Conservation (phyloP, 176 grass and related monocot genomes). For the Echinochloa phyllopogon region DNA sequence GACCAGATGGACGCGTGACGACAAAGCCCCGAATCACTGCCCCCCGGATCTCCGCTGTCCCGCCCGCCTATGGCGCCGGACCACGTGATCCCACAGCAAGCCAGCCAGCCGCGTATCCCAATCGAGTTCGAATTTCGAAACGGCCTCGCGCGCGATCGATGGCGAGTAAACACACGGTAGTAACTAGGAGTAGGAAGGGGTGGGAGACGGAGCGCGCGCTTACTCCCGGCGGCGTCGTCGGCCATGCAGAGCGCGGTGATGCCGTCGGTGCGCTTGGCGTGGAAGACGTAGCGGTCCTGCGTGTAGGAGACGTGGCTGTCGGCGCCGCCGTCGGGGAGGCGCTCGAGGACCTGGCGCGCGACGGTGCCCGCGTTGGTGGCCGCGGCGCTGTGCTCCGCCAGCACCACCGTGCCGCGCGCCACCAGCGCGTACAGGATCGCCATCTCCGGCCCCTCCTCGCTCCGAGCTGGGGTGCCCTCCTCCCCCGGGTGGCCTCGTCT, state of each 20-base stretch:
- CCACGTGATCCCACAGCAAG: not conserved
- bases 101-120: not conserved
- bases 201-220: not conserved
- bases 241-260: slow-evolving; percentile 99
- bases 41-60: slow-evolving; percentile 38
- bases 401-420: slow-evolving; percentile 80
- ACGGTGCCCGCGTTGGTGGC: slow-evolving; percentile 78
- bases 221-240: slow-evolving; percentile 84
- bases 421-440: slow-evolving; percentile 88
- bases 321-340: slow-evolving; percentile 57
- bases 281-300: slow-evolving; percentile 92
- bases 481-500: not conserved
- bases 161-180: not conserved
- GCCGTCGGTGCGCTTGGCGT: slow-evolving; percentile 96
- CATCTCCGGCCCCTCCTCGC: slow-evolving; percentile 27
- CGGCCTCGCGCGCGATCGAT: not conserved
- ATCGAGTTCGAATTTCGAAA: slow-evolving; percentile 4
- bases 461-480: not conserved
- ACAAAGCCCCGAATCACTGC: slow-evolving; percentile 31
- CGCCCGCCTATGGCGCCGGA: not conserved
- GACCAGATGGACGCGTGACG: slow-evolving; percentile 19
- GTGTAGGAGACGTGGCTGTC: slow-evolving; percentile 99
- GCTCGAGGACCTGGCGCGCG: slow-evolving; percentile 92
- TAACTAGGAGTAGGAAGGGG: rapidly evolving
- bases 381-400: slow-evolving; percentile 81